Evolutionary conservation across 495 filamentous ascomycete species (phyloP).

Genomic region (Penicillium paradoxum): DNA sequence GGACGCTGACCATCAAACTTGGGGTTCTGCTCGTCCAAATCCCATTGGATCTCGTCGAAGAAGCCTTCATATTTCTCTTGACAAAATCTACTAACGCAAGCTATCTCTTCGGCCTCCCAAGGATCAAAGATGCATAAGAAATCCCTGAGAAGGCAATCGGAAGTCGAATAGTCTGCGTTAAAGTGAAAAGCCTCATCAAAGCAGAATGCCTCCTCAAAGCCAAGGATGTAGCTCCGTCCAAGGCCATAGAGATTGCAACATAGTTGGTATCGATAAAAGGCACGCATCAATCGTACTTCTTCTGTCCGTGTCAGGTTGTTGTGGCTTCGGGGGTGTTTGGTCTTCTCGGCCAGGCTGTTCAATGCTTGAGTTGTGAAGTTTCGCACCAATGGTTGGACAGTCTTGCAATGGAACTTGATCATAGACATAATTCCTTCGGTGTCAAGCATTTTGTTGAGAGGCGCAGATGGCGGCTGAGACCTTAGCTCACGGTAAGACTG

Average conservation of each 20-base stretch:
- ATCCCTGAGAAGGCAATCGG: background rate
- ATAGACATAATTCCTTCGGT: conserved; percentile 7
- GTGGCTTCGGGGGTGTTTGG: background rate
- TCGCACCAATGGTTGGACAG: conserved; percentile 16
- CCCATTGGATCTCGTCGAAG: conserved; percentile 2
- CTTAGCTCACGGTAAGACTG: conserved; percentile 5
- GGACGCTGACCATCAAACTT: background rate
- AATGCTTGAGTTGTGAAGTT: conserved; percentile 10
- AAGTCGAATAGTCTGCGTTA: background rate
- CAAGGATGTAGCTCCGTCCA: background rate
- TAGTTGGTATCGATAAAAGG: conserved; percentile 27
- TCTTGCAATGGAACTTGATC: conserved; percentile 15
- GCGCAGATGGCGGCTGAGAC: background rate
- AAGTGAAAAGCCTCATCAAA: background rate
- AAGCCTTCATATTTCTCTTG: conserved; percentile 3
- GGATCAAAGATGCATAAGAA: conserved; percentile 6
- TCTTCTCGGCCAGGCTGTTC: background rate
- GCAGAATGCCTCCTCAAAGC: background rate
- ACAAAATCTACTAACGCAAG: conserved; percentile 2
- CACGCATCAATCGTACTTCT: conserved; percentile 15
- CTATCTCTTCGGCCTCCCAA: conserved; percentile 14
- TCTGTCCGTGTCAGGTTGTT: conserved; percentile 17
- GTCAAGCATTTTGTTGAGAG: background rate
- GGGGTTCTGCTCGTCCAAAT: background rate
- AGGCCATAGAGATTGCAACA: conserved; percentile 25